Conservation (phyloP, 371 early-diverging fungal species). For the Rhizomucor pusillus region DNA sequence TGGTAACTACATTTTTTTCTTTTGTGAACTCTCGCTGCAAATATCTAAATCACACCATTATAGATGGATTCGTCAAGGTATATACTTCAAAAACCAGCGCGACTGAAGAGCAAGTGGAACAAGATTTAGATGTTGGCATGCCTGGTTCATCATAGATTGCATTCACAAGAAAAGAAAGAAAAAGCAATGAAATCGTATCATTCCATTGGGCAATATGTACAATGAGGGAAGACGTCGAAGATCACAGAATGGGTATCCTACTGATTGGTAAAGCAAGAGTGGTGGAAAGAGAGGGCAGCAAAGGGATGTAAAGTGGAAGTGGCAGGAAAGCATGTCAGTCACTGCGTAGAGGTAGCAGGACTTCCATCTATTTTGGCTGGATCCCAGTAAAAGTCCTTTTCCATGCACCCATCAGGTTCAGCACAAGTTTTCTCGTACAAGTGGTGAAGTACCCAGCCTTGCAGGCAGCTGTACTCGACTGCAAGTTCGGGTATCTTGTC, state of each 20-base stretch:
- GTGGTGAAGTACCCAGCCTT: constrained; percentile 17
- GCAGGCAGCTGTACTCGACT: constrained; percentile 20
- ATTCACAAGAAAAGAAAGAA: not conserved
- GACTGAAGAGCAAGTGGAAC: constrained; percentile 1
- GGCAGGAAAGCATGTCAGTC: no score
- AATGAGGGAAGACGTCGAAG: no score
- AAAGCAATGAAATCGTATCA: not conserved
- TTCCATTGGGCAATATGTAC: not conserved
- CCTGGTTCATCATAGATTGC: constrained; percentile 3
- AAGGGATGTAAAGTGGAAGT: no score
- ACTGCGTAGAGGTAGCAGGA: no score
- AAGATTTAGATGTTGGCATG: constrained; percentile 11
- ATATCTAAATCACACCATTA: not conserved
- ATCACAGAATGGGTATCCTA: no score
- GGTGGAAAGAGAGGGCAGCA: no score
- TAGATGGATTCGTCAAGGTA: constrained; percentile 28
- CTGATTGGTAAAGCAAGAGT: no score
- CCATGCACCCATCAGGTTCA: no score
- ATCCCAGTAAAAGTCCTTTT: no score
- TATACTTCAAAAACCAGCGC: constrained; percentile 27
- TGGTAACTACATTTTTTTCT: constrained; percentile 41
- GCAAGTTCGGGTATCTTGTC: constrained; percentile 9
- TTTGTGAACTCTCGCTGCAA: not conserved
- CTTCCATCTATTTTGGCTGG: no score
- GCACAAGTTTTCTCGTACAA: not conserved